These are phyloP conservation scores for Huntiella moniliformis DNA, from an alignment of 2,329 filamentous ascomycete species.

Conservation along the genomic window DNA sequence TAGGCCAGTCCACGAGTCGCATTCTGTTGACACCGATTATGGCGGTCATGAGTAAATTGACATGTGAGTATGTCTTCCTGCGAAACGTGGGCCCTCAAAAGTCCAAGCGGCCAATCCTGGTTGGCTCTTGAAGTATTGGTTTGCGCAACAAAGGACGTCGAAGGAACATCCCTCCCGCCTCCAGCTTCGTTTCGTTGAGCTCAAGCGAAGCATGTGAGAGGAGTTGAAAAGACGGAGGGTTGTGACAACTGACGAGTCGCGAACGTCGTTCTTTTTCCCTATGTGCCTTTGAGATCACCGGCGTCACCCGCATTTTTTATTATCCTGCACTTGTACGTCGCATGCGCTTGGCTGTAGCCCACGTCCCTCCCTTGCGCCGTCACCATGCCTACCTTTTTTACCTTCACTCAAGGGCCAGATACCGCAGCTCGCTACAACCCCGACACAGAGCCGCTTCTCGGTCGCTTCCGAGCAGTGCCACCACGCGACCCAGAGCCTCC, in stretches of 20 bases:
- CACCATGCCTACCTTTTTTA: slow-evolving; percentile 45
- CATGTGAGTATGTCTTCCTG: too few relatives aligned
- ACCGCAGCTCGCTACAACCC: slow-evolving; percentile 30
- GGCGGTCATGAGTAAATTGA: too few relatives aligned
- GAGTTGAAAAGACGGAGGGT: too few relatives aligned
- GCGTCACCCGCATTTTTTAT: background rate
- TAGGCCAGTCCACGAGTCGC: too few relatives aligned
- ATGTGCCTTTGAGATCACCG: background rate
- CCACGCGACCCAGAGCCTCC: slow-evolving; percentile 16
- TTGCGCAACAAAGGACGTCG: too few relatives aligned
- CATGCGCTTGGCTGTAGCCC: background rate
- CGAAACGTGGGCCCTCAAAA: too few relatives aligned
- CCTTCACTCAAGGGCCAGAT: slow-evolving; percentile 47
- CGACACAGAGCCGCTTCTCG: slow-evolving; percentile 41
- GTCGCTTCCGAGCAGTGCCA: slow-evolving; percentile 46
- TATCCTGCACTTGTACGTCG: background rate
- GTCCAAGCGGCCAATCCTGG: too few relatives aligned
- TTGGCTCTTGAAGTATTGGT: too few relatives aligned
- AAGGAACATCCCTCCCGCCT: slow-evolving; percentile 1
- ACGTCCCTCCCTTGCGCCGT: background rate
- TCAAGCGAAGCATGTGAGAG: too few relatives aligned
- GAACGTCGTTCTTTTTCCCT: too few relatives aligned
- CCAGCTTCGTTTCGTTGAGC: background rate
- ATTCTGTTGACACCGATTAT: too few relatives aligned
- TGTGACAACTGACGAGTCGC: too few relatives aligned